A percentile compares a stretch with the other conserved stretches of the same genome.
These are phyloP conservation scores for Kazachstania sp. DNA, from an alignment of 1,139 yeast genomes.

Conservation along the genomic window DNA sequence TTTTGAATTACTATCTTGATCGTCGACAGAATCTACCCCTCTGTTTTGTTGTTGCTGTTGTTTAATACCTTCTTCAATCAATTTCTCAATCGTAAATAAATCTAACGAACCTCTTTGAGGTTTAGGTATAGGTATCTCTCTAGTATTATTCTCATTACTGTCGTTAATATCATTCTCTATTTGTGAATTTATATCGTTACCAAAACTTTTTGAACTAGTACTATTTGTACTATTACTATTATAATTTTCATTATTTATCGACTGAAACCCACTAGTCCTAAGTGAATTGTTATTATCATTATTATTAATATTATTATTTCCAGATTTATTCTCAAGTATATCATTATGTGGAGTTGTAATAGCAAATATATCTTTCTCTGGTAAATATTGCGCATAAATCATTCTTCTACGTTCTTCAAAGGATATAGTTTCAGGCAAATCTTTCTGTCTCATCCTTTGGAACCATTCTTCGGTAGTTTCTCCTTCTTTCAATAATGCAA, in stretches of 20 bases:
- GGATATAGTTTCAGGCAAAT: conserved; percentile 38
- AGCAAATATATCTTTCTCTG: conserved; percentile 30
- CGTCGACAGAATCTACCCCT: background rate
- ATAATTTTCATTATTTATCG: background rate
- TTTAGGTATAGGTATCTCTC: conserved; percentile 8
- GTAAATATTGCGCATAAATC: conserved; percentile 32
- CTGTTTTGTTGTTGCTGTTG: background rate
- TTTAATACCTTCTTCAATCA: conserved; percentile 8
- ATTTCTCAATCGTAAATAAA: background rate
- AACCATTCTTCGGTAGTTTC: conserved; percentile 85
- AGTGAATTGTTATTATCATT: background rate
- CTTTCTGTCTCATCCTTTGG: conserved; percentile 51
- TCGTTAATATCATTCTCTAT: background rate
- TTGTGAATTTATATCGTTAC: background rate
- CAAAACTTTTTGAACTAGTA: background rate
- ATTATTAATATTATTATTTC: conserved; percentile 14
- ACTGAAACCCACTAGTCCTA: background rate
- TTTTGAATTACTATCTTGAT: conserved; percentile 7
- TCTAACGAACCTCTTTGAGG: background rate
- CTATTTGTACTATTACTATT: no score
- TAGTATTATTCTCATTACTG: background rate
- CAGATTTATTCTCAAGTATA: conserved; percentile 14
- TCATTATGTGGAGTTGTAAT: conserved; percentile 13
- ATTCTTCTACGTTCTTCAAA: conserved; percentile 35
- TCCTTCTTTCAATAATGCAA: conserved; percentile 67